These are phyloP conservation scores for Debaryomyces maramus DNA, from an alignment of 805 yeast genomes.

Conservation along the genomic window DNA sequence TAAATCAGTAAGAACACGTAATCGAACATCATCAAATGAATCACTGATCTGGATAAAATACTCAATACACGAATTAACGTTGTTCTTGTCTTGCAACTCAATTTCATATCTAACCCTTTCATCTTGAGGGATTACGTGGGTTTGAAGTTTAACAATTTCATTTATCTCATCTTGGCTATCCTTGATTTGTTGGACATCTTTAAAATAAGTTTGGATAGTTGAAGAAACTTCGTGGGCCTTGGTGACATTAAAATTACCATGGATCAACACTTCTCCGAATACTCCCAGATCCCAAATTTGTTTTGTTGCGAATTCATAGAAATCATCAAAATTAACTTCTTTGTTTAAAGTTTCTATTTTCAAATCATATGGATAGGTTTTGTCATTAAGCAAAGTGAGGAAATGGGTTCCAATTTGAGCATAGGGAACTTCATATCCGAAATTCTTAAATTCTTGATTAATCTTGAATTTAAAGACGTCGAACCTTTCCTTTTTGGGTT, in stretches of 20 bases:
- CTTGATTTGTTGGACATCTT: slow-evolving; percentile 22
- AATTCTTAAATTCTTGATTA: slow-evolving; percentile 63
- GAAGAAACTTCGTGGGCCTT: slow-evolving; percentile 54
- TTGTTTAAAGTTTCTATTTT: slow-evolving; percentile 49
- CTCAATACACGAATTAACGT: slow-evolving; percentile 83
- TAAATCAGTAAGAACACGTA: slow-evolving; percentile 56
- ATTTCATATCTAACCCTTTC: slow-evolving; percentile 48
- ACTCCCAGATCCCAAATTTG: slow-evolving; percentile 53
- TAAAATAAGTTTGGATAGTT: slow-evolving; percentile 39
- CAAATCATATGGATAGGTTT: slow-evolving; percentile 64
- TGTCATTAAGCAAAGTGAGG: slow-evolving; percentile 67
- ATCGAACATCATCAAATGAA: slow-evolving; percentile 22
- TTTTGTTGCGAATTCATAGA: slow-evolving; percentile 48
- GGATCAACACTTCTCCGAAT: slow-evolving; percentile 68
- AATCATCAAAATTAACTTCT: slow-evolving; percentile 47
- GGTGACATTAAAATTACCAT: slow-evolving; percentile 64
- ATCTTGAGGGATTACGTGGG: slow-evolving; percentile 41
- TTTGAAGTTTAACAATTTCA: slow-evolving; percentile 27
- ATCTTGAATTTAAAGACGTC: slow-evolving; percentile 64
- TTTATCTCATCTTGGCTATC: slow-evolving; percentile 32
- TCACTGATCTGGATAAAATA: slow-evolving; percentile 68
- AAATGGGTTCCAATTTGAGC: slow-evolving; percentile 67
- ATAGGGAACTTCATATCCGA: slow-evolving; percentile 74
- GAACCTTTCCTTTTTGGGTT: slow-evolving; percentile 59
- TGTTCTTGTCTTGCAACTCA: slow-evolving; percentile 59